These are phyloP conservation scores for Nephelium lappaceum DNA, from an alignment of 345 rosid species.

Conservation along the genomic window DNA sequence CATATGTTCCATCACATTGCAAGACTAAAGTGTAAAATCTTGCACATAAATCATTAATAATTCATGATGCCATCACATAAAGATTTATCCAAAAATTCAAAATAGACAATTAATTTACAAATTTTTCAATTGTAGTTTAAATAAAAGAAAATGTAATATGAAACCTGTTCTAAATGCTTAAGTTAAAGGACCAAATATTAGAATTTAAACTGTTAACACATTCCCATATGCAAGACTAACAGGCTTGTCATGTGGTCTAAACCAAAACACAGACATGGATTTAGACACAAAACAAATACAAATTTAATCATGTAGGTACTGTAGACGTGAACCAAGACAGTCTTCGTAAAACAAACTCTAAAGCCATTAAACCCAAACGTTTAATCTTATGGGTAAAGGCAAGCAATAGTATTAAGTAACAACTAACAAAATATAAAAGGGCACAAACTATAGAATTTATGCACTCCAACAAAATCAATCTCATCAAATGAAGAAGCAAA, in stretches of 20 bases:
- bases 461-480: background rate
- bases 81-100: background rate
- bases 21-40: conserved; percentile 13
- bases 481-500: conserved; percentile 2
- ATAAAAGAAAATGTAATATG: background rate
- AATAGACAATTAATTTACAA: background rate
- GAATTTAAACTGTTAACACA: background rate
- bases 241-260: background rate
- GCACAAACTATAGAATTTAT: background rate
- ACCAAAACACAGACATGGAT: background rate
- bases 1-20: conserved; percentile 22
- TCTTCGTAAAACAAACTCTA: background rate
- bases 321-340: background rate
- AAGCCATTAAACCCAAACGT: background rate
- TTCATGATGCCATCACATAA: conserved; percentile 10
- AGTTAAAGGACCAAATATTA: background rate
- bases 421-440: background rate
- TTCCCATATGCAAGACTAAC: background rate
- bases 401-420: background rate
- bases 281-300: background rate
- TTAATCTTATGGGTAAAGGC: background rate
- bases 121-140: background rate
- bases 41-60: conserved; percentile 17
- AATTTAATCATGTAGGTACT: background rate
- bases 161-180: background rate